Evolutionary conservation across 768 basidiomycete species (phyloP).

Genomic region (Hypsizygus marmoreus): DNA sequence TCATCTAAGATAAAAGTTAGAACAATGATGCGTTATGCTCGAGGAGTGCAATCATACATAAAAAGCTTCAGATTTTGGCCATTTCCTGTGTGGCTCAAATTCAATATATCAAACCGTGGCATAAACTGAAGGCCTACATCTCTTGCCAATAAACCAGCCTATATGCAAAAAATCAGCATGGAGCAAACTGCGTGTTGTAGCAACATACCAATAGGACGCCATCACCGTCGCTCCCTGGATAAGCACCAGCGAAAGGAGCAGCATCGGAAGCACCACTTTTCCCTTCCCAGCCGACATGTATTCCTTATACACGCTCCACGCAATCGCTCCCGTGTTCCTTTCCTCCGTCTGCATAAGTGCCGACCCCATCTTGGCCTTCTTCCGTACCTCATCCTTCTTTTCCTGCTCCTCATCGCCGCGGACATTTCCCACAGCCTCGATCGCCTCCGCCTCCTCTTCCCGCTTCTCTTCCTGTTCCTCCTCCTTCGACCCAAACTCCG

Average conservation of each 20-base stretch:
- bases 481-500: constrained; percentile 74
- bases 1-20: too few species aligned
- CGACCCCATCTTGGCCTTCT: constrained; percentile 42
- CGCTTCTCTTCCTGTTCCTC: constrained; percentile 50
- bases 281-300: constrained; percentile 78
- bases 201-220: constrained; percentile 69
- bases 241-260: constrained; percentile 61
- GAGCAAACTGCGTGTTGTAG: too few species aligned
- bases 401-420: constrained; percentile 33
- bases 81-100: constrained; percentile 35
- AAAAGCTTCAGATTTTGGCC: constrained; percentile 62
- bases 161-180: too few species aligned
- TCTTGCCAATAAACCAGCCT: constrained; percentile 91
- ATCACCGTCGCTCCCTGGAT: constrained; percentile 74
- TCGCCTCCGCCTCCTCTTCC: constrained; percentile 43
- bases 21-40: too few species aligned
- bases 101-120: too few species aligned
- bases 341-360: constrained; percentile 85
- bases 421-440: constrained; percentile 30
- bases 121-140: constrained; percentile 45
- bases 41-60: constrained; percentile 51
- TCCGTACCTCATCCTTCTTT: constrained; percentile 32
- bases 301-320: constrained; percentile 50
- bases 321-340: constrained; percentile 74
- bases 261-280: constrained; percentile 58